Conservation (phyloP, 306 rosid genomes). For the Sphenostylis stenocarpa region DNA sequence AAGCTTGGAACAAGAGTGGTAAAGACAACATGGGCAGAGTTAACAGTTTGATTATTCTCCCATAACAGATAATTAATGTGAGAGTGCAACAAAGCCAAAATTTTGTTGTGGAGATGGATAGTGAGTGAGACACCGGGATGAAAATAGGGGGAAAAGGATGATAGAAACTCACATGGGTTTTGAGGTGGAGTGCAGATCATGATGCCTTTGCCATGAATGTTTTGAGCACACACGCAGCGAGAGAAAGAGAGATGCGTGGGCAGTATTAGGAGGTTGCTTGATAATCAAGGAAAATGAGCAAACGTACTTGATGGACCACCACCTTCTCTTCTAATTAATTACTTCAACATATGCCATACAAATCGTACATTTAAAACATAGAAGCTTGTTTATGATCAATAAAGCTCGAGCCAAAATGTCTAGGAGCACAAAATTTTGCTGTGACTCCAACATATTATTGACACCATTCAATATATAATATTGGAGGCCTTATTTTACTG, state of each 20-base stretch:
- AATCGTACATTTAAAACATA: neutral
- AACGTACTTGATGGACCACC: constrained; percentile 88
- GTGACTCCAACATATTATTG: neutral
- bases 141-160: constrained; percentile 41
- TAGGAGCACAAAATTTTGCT: neutral
- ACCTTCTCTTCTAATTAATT: constrained; percentile 57
- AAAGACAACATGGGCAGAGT: constrained; percentile 35
- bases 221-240: constrained; percentile 17
- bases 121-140: constrained; percentile 20
- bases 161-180: constrained; percentile 79
- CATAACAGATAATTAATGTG: constrained; percentile 21
- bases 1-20: constrained; percentile 23
- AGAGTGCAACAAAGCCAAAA: constrained; percentile 1
- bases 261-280: constrained; percentile 67
- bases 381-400: neutral
- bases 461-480: no score
- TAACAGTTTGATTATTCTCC: constrained; percentile 20
- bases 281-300: constrained; percentile 79
- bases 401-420: neutral
- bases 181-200: constrained; percentile 79
- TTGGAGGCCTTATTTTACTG: no score
- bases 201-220: constrained; percentile 86
- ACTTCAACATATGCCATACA: neutral
- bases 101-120: neutral
- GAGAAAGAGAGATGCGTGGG: constrained; percentile 32